A percentile compares a stretch with the other conserved stretches of the same genome.
These are phyloP conservation scores for Hevea brasiliensis DNA, from an alignment of 345 rosid species.

Conservation along the genomic window DNA sequence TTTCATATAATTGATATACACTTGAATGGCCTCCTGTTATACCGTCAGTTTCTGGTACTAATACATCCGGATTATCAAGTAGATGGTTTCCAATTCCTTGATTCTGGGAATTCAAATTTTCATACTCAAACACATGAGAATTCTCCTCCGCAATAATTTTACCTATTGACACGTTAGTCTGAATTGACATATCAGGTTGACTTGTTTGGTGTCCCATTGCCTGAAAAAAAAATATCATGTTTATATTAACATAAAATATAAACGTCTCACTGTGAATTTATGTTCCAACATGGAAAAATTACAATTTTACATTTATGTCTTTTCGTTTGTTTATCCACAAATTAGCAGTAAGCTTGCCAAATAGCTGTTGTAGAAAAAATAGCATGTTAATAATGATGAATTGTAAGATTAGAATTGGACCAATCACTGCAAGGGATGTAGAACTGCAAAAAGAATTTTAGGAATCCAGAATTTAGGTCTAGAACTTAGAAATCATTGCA, in stretches of 20 bases:
- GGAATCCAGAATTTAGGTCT: not conserved
- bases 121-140: slow-evolving; percentile 44
- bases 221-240: slow-evolving; percentile 42
- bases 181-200: slow-evolving; percentile 36
- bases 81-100: slow-evolving; percentile 43
- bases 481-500: too few relatives aligned
- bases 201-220: slow-evolving; percentile 40
- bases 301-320: not conserved
- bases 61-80: slow-evolving; percentile 43
- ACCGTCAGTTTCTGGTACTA: slow-evolving; percentile 48
- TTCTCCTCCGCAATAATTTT: slow-evolving; percentile 55
- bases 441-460: not conserved
- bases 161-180: slow-evolving; percentile 34
- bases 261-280: not conserved
- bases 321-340: too few relatives aligned
- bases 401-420: not conserved
- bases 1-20: slow-evolving; percentile 69
- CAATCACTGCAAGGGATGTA: not conserved
- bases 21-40: slow-evolving; percentile 53
- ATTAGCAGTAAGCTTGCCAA: too few relatives aligned
- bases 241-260: slow-evolving; percentile 2
- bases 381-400: not conserved
- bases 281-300: too few relatives aligned
- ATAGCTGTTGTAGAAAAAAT: not conserved
- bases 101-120: slow-evolving; percentile 35